A percentile compares a stretch with the other conserved stretches of the same genome.
phyloP scores from a whole-genome alignment of 176 grass and related monocot genomes.

The Carex cristatella region DNA sequence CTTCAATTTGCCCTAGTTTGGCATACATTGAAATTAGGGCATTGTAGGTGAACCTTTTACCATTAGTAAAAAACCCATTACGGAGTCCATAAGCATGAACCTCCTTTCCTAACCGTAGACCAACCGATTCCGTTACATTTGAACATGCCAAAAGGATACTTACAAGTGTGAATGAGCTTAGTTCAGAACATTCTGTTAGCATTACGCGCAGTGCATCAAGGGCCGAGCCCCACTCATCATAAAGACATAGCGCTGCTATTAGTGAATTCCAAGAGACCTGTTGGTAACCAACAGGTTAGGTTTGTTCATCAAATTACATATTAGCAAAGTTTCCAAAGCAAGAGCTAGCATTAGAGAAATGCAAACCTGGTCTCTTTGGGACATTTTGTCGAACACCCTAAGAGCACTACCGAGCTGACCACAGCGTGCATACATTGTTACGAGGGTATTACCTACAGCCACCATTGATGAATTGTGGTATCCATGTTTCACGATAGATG shows the following conservation, averaged over 20 bases:
- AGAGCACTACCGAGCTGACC: constrained; percentile 44
- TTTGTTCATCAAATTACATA: background rate
- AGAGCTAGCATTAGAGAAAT: background rate
- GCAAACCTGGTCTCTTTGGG: constrained; percentile 33
- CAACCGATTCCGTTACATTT: constrained; percentile 26
- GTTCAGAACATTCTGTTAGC: constrained; percentile 31
- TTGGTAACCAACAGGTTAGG: background rate
- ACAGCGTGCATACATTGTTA: constrained; percentile 60
- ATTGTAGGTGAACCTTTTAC: constrained; percentile 60
- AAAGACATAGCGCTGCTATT: constrained; percentile 63
- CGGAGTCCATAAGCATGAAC: constrained; percentile 63
- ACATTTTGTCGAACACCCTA: constrained; percentile 40
- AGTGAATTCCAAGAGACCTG: constrained; percentile 62
- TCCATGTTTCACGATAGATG: constrained; percentile 17
- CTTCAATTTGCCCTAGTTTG: constrained; percentile 53
- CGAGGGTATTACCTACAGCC: constrained; percentile 46
- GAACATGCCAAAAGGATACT: constrained; percentile 72
- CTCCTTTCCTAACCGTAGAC: constrained; percentile 49
- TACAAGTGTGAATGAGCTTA: constrained; percentile 80
- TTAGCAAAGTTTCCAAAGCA: background rate
- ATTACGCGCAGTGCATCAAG: constrained; percentile 47
- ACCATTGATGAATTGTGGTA: constrained; percentile 34
- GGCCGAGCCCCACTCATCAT: constrained; percentile 40
- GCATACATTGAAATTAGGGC: constrained; percentile 86
- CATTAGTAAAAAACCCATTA: constrained; percentile 26